A percentile compares a stretch with the other conserved stretches of the same genome.
phyloP scores from a whole-genome alignment of 495 filamentous ascomycete species.

The Ramalina intermedia region DNA sequence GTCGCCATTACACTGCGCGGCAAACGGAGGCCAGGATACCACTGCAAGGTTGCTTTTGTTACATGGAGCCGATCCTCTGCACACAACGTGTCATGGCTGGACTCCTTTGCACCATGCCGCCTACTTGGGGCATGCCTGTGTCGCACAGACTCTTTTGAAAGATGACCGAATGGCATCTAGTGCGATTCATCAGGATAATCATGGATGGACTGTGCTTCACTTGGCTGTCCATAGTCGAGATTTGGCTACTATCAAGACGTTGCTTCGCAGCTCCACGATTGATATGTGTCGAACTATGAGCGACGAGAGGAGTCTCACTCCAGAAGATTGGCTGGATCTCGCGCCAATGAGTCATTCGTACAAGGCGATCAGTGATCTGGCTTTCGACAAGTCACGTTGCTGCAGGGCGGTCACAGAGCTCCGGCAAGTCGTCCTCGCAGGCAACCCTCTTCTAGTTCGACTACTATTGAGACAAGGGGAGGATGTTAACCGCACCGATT shows the following conservation, averaged over 20 bases:
- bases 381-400: conserved; percentile 21
- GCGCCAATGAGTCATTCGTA: conserved; percentile 17
- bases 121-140: not conserved
- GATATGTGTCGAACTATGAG: conserved; percentile 8
- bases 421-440: conserved; percentile 17
- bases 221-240: conserved; percentile 19
- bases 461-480: conserved; percentile 3
- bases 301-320: conserved; percentile 21
- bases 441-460: conserved; percentile 18
- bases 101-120: not conserved
- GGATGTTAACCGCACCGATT: conserved; percentile 16
- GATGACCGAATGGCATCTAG: conserved; percentile 15
- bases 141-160: conserved; percentile 2
- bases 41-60: conserved; percentile 19
- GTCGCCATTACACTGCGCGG: conserved; percentile 21
- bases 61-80: conserved; percentile 16
- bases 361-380: conserved; percentile 20
- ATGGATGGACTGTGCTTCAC: conserved; percentile 25
- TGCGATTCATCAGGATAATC: conserved; percentile 19
- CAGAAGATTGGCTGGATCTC: conserved; percentile 22
- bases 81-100: conserved; percentile 15
- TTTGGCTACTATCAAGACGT: conserved; percentile 14
- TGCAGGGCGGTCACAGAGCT: conserved; percentile 19
- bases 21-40: conserved; percentile 19
- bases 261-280: conserved; percentile 14